phyloP scores from a whole-genome alignment of 306 rosid genomes.

The Malus fusca region DNA sequence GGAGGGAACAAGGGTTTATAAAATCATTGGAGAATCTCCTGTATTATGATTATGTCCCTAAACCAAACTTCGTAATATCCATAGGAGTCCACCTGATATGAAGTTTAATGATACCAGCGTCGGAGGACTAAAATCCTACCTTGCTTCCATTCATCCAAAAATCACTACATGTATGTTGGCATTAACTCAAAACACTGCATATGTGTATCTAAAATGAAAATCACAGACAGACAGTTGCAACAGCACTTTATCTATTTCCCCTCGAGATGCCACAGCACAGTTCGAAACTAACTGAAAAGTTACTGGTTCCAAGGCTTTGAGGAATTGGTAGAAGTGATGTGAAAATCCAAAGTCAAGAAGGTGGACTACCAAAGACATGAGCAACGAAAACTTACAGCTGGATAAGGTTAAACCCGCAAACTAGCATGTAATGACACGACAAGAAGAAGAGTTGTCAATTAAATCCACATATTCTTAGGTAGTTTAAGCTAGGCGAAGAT shows the following conservation, averaged over 20 bases:
- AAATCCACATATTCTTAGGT: not conserved
- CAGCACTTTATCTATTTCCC: not conserved
- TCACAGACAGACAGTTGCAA: not conserved
- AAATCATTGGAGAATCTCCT: not conserved
- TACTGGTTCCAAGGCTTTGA: not conserved
- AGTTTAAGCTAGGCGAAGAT: not conserved
- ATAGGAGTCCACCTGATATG: not conserved
- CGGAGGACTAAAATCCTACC: not conserved
- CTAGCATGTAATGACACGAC: not conserved
- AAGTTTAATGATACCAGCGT: not conserved
- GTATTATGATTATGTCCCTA: too few species aligned
- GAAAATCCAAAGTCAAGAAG: not conserved
- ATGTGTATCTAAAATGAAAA: not conserved
- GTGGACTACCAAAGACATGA: not conserved
- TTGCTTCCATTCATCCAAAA: slow-evolving; percentile 1
- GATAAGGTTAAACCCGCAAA: not conserved
- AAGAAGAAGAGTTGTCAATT: not conserved
- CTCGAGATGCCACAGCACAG: not conserved
- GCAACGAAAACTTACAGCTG: not conserved
- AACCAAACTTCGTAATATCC: not conserved
- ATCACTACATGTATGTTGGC: not conserved
- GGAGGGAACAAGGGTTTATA: not conserved
- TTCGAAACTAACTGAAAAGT: not conserved
- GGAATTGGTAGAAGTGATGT: not conserved
- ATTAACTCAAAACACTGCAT: too few species aligned